Base-by-base conservation (phyloP, 345 rosid species). In the Toxicodendron radicans region DNA sequence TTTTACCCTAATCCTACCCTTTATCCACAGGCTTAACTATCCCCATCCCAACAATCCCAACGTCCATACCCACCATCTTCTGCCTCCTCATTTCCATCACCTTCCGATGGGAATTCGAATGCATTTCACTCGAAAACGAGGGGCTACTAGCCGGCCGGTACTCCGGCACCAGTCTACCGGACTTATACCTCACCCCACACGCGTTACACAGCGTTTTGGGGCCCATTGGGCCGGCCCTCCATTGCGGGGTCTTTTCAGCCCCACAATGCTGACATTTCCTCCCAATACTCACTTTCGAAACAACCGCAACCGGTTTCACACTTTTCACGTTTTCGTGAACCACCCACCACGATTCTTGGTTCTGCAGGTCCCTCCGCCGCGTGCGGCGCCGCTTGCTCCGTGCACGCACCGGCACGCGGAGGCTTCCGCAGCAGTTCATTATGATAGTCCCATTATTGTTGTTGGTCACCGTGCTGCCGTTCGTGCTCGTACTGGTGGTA, bases 171-270 rank as follows among this genome's bases (percentile, higher is more conserved):
- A 92, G 80, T 66, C 97, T 79, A 1, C 97, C 97, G 0, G 96
- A 92, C 86, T 92, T 92, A 63, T 57, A 92, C 82, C 97, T 86
- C 68, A 92, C 94, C 64, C 97, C 97, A 62, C 96, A 92, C 3
- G 97, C 97, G 52, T 92, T 92, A 72, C 97, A 92, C 27, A 92
- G 87, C 17, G 96, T 92, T 73, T 92, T 92, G 9, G 96, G 90
- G 2, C 97, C 97, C 33, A 68, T 27, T 0, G 93, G 97, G 24
- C 97, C 96, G 0, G 94, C 94, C 76, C 96, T 82, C 97, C 97
- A 92, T 60, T 92, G 97, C 35, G 97, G 97, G 21, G 97, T 92
- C 83, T 88, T 89, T 76, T 92, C 96, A 14, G 89, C 79, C 20
- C 94, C 92, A 17, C 97, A 92, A 72, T 91, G 97, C 78, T 83